These are phyloP conservation scores for Mycena maculata DNA, from an alignment of 768 basidiomycete genomes.

Conservation along the genomic window DNA sequence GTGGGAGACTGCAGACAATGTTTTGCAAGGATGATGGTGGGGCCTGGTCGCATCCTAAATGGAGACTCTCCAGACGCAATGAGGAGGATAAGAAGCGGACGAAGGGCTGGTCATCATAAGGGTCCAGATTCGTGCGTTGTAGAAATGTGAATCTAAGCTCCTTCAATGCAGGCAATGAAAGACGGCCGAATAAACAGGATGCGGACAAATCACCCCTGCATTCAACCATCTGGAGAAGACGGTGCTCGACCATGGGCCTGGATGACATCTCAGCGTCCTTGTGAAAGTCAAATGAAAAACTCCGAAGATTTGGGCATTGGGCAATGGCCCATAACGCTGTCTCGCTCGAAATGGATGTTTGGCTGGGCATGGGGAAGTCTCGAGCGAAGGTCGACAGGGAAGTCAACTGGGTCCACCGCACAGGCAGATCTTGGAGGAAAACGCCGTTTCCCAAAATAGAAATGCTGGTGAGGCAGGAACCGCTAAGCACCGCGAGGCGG, in stretches of 20 bases:
- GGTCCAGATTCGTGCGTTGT: too few species aligned
- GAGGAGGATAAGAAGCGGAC: background rate
- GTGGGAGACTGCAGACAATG: background rate
- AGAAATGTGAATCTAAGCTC: background rate
- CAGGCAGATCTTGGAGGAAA: background rate
- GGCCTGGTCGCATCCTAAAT: background rate
- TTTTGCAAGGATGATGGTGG: background rate
- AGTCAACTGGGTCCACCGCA: constrained; percentile 1
- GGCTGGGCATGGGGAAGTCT: too few species aligned
- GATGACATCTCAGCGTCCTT: too few species aligned
- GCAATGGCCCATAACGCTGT: background rate
- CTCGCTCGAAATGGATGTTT: background rate
- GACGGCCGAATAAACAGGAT: background rate
- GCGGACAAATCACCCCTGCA: background rate
- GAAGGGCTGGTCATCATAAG: background rate
- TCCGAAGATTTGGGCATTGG: background rate
- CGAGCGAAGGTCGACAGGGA: too few species aligned
- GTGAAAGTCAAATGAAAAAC: too few species aligned
- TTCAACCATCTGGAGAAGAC: background rate
- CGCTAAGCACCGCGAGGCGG: background rate
- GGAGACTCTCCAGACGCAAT: background rate
- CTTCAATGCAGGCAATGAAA: background rate
- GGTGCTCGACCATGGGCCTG: background rate
- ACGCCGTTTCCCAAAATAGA: background rate
- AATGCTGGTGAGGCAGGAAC: background rate